Evolutionary conservation across 257 asterid genomes (phyloP).

Genomic region (Nicotiana sylvestris): DNA sequence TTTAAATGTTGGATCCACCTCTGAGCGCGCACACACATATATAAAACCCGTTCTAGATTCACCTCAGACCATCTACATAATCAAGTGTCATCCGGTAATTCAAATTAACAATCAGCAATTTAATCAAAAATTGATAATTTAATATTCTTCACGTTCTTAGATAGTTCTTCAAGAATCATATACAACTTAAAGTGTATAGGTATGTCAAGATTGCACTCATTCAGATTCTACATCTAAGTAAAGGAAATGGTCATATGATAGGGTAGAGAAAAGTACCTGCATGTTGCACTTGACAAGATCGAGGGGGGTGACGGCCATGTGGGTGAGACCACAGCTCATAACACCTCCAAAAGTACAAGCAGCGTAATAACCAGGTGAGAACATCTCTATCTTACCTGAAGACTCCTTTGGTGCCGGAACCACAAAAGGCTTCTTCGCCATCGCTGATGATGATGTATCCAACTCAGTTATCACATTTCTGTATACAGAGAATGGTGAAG

Average conservation of each 20-base stretch:
- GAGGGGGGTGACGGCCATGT: slow-evolving; percentile 75
- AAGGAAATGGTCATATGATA: too few species aligned
- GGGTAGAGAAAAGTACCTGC: slow-evolving; percentile 45
- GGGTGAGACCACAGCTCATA: slow-evolving; percentile 71
- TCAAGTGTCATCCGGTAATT: background rate
- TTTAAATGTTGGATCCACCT: too few species aligned
- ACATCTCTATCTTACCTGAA: slow-evolving; percentile 48
- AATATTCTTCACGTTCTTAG: background rate
- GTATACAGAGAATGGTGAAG: background rate
- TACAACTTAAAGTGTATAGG: background rate
- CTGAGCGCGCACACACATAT: too few species aligned
- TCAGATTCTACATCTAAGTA: too few species aligned
- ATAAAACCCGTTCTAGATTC: too few species aligned
- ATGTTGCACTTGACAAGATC: slow-evolving; percentile 89
- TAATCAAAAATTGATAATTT: background rate
- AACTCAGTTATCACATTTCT: background rate
- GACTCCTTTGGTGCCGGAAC: slow-evolving; percentile 65
- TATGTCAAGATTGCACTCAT: too few species aligned
- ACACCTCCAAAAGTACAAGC: slow-evolving; percentile 65
- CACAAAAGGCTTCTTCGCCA: slow-evolving; percentile 20
- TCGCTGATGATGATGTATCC: slow-evolving; percentile 15
- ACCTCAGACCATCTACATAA: background rate
- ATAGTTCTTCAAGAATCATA: background rate
- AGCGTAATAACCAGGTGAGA: slow-evolving; percentile 57
- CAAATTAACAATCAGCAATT: background rate